phyloP scores from a whole-genome alignment of 2,329 filamentous ascomycete genomes.

The Neofusicoccum kwambonambiense region DNA sequence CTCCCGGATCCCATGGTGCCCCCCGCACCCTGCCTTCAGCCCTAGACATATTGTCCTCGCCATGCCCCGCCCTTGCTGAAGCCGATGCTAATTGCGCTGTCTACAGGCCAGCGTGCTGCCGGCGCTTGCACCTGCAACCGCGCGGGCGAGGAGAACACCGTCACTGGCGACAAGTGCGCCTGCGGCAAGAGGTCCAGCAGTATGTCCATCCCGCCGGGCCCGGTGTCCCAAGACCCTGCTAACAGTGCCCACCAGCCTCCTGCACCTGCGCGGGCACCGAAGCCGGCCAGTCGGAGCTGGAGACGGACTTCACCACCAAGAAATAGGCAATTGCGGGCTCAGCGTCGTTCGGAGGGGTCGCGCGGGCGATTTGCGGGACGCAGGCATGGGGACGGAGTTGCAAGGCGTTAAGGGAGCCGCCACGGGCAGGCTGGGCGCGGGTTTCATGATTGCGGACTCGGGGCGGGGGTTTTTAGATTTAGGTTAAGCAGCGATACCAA shows the following conservation, averaged over 20 bases:
- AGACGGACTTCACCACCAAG: conserved; percentile 85
- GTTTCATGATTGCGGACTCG: background rate
- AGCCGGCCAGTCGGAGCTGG: conserved; percentile 61
- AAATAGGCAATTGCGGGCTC: conserved; percentile 26
- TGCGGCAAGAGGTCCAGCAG: conserved; percentile 74
- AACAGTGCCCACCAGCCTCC: conserved; percentile 28
- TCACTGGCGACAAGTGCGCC: conserved; percentile 63
- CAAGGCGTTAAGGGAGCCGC: conserved; percentile 3
- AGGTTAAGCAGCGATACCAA: conserved; percentile 5
- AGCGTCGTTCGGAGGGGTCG: background rate
- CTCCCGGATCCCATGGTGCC: background rate
- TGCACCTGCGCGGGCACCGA: conserved; percentile 82
- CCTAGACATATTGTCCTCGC: background rate
- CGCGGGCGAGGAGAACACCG: conserved; percentile 66
- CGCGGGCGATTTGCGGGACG: background rate
- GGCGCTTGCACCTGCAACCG: conserved; percentile 81
- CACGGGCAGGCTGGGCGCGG: background rate
- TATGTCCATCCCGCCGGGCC: conserved; percentile 43
- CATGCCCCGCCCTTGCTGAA: background rate
- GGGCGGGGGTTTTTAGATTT: background rate
- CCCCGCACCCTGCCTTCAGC: background rate
- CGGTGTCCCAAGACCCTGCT: background rate
- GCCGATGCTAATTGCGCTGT: background rate
- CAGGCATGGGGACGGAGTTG: conserved; percentile 4
- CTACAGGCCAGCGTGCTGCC: conserved; percentile 65